Conservation (phyloP, 805 yeast genomes). For the Saccharomycopsis olivae region DNA sequence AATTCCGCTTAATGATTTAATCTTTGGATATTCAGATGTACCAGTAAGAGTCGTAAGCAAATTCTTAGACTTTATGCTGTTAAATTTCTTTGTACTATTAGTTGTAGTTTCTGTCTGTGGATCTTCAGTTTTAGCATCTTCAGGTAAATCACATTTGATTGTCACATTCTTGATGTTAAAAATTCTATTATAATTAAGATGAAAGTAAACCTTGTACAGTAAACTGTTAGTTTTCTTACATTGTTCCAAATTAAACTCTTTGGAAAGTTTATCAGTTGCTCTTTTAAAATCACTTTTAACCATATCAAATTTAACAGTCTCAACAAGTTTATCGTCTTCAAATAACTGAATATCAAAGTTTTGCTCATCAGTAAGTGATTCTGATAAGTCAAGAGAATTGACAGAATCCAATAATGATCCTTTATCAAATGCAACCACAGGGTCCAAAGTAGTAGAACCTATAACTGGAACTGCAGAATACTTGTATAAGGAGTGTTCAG, state of each 20-base stretch:
- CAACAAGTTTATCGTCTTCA: slow-evolving; percentile 20
- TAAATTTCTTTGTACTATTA: not conserved
- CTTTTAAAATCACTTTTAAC: slow-evolving; percentile 9
- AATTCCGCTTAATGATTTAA: slow-evolving; percentile 4
- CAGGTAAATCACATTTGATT: slow-evolving; percentile 29
- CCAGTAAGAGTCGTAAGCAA: slow-evolving; percentile 3
- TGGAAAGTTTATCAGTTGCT: slow-evolving; percentile 5
- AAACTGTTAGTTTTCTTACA: slow-evolving; percentile 22
- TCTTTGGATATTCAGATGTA: not conserved
- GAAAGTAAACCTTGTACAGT: slow-evolving; percentile 32
- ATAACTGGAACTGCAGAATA: slow-evolving; percentile 7
- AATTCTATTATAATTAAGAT: slow-evolving; percentile 38
- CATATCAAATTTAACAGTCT: slow-evolving; percentile 16
- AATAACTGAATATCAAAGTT: slow-evolving; percentile 18
- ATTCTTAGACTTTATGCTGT: slow-evolving; percentile 1
- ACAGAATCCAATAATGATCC: slow-evolving; percentile 32
- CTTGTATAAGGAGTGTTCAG: slow-evolving; percentile 43
- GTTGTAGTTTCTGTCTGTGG: not conserved
- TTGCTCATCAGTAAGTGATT: slow-evolving; percentile 19
- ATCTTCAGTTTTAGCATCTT: slow-evolving; percentile 3
- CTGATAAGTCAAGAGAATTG: slow-evolving; percentile 29
- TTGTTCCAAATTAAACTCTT: slow-evolving; percentile 8
- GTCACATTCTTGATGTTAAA: slow-evolving; percentile 36
- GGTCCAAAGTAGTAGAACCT: not conserved
- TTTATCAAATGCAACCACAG: slow-evolving; percentile 28